Conservation (phyloP, 140 eudicot genomes). For the Ambrosia hybrid region DNA sequence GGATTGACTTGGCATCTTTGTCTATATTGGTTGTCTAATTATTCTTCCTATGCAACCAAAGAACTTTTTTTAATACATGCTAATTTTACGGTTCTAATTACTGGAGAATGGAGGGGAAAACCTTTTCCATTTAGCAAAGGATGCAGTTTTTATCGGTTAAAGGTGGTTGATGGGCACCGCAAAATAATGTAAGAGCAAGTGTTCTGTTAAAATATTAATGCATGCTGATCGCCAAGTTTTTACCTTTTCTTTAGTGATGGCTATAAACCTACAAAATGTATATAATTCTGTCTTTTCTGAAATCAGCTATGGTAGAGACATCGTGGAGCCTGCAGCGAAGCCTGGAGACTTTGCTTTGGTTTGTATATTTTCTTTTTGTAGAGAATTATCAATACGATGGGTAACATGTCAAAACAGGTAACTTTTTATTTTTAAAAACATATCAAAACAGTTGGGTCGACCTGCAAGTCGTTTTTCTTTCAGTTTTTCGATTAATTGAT, state of each 20-base stretch:
- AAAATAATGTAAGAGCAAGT: conserved; percentile 62
- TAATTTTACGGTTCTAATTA: conserved; percentile 2
- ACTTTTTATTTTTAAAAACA: background rate
- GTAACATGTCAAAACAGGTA: background rate
- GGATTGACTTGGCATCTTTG: conserved; percentile 86
- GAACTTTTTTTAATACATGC: background rate
- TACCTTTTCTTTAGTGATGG: conserved; percentile 4
- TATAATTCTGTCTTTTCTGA: background rate
- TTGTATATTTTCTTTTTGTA: conserved; percentile 21
- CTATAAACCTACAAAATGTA: conserved; percentile 1
- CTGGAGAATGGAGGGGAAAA: conserved; percentile 86
- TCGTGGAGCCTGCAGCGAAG: conserved; percentile 90
- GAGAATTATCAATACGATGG: background rate
- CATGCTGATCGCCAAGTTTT: background rate
- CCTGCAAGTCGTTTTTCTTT: too few species aligned
- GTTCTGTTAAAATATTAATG: conserved; percentile 2
- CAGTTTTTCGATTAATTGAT: background rate
- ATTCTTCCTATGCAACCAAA: background rate
- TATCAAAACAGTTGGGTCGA: background rate
- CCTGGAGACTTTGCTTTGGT: conserved; percentile 97
- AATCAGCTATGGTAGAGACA: conserved; percentile 84
- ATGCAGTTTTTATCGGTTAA: conserved; percentile 89
- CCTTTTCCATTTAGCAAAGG: conserved; percentile 98
- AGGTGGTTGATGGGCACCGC: conserved; percentile 59
- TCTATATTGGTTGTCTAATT: background rate